Evolutionary conservation across 345 rosid genomes (phyloP).

Genomic region (Hypericum androsaemum): DNA sequence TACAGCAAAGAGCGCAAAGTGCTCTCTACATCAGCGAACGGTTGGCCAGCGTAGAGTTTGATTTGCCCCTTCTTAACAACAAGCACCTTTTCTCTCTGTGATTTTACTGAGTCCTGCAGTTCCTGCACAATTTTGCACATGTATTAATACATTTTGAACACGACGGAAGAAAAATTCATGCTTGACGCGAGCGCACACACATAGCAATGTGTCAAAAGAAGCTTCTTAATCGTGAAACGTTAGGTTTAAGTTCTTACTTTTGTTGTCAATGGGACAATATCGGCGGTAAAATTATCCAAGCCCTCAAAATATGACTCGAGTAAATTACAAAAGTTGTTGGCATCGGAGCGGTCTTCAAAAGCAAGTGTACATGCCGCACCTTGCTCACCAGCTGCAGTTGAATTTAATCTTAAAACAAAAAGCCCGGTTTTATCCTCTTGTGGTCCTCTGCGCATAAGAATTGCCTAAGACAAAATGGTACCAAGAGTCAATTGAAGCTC

Average conservation of each 20-base stretch:
- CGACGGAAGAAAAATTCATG: not conserved
- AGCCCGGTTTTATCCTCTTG: slow-evolving; percentile 40
- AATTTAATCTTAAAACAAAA: slow-evolving; percentile 32
- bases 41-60: slow-evolving; percentile 65
- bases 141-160: not conserved
- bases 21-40: slow-evolving; percentile 58
- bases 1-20: slow-evolving; percentile 41
- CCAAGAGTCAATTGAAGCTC: not conserved
- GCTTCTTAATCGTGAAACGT: not conserved
- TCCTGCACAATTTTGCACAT: slow-evolving; percentile 35
- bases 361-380: slow-evolving; percentile 38
- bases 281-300: slow-evolving; percentile 49
- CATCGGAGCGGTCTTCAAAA: slow-evolving; percentile 71
- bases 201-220: too few relatives aligned
- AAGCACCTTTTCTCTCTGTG: slow-evolving; percentile 34
- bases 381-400: slow-evolving; percentile 18
- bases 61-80: slow-evolving; percentile 73
- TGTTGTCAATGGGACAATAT: slow-evolving; percentile 48
- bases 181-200: not conserved
- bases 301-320: slow-evolving; percentile 64
- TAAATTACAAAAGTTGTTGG: slow-evolving; percentile 64
- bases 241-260: slow-evolving; percentile 31
- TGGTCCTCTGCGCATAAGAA: slow-evolving; percentile 52
- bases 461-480: slow-evolving; percentile 31
- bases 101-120: slow-evolving; percentile 39